Conservation (phyloP, 176 grass and related monocot genomes). For the Carex myosuroides region DNA sequence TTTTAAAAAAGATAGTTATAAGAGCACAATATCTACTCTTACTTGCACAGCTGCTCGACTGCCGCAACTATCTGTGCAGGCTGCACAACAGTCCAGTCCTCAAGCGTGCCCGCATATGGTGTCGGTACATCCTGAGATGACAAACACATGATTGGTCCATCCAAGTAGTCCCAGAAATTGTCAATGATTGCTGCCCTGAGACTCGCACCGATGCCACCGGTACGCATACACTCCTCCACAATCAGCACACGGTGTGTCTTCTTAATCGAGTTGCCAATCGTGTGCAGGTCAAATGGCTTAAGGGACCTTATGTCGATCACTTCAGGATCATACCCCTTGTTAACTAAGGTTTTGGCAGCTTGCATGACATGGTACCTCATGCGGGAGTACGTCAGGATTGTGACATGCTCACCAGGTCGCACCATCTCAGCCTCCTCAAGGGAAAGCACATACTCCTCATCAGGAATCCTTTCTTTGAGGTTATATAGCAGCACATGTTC, state of each 20-base stretch:
- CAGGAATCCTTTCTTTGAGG: constrained; percentile 79
- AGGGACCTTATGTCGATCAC: constrained; percentile 83
- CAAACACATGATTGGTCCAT: constrained; percentile 81
- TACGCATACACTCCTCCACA: constrained; percentile 95
- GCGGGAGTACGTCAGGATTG: constrained; percentile 79
- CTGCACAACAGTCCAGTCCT: constrained; percentile 79
- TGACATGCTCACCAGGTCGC: constrained; percentile 68
- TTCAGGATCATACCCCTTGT: constrained; percentile 85
- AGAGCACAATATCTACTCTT: constrained; percentile 6
- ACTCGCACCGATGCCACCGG: constrained; percentile 73
- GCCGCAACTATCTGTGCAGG: constrained; percentile 86
- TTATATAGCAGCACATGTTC: constrained; percentile 92
- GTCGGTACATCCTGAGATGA: constrained; percentile 88
- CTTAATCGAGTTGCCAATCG: constrained; percentile 74
- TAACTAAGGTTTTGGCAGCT: constrained; percentile 75
- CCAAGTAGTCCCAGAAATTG: constrained; percentile 96
- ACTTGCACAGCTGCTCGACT: constrained; percentile 84
- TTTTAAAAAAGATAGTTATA: background rate
- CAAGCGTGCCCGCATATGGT: constrained; percentile 61
- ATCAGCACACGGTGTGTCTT: constrained; percentile 87
- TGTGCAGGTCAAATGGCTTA: constrained; percentile 89
- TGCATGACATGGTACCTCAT: constrained; percentile 99
- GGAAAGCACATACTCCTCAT: constrained; percentile 71
- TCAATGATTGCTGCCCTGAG: constrained; percentile 77
- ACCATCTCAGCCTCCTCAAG: constrained; percentile 95